Percentiles rank a stretch among this genome's conserved stretches.
These are phyloP conservation scores for Aquilaria malaccensis DNA, from an alignment of 345 rosid species.

Conservation along the genomic window DNA sequence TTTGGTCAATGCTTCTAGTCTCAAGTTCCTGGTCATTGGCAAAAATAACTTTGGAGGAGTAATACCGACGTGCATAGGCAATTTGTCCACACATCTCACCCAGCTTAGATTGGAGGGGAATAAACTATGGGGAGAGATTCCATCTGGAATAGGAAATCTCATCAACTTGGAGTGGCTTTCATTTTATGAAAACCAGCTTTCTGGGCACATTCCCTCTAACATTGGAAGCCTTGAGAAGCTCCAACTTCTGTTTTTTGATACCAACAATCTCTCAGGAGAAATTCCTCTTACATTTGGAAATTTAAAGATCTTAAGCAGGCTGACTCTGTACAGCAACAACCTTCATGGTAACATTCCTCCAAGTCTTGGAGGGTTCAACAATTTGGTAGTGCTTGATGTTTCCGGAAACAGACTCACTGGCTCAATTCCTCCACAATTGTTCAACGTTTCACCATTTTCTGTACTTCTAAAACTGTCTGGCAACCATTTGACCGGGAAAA, in stretches of 20 bases:
- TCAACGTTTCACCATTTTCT: not conserved
- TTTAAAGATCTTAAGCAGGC: not conserved
- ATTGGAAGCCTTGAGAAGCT: conserved; percentile 5
- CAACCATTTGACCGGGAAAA: conserved; percentile 4
- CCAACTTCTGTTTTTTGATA: accelerated
- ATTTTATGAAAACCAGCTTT: too few relatives aligned
- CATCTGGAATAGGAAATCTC: too few relatives aligned
- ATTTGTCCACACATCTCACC: too few relatives aligned
- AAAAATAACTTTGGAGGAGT: too few relatives aligned
- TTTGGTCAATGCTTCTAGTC: too few relatives aligned
- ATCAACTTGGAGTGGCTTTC: too few relatives aligned
- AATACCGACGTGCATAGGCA: too few relatives aligned
- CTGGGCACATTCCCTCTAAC: too few relatives aligned
- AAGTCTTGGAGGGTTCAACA: not conserved
- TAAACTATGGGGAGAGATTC: too few relatives aligned
- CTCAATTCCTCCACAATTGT: conserved; percentile 1
- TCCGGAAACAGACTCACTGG: not conserved
- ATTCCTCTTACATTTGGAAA: conserved; percentile 16
- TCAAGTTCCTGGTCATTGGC: too few relatives aligned
- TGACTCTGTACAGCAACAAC: not conserved
- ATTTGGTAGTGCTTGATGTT: not conserved
- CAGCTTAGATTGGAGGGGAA: too few relatives aligned
- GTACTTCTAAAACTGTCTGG: not conserved
- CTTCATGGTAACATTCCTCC: conserved; percentile 8
- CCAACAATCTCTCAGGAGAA: conserved; percentile 4